A percentile compares a stretch with the other conserved stretches of the same genome.
Conservation (phyloP, 495 filamentous ascomycete genomes). For the Penicillium chermesinum region DNA sequence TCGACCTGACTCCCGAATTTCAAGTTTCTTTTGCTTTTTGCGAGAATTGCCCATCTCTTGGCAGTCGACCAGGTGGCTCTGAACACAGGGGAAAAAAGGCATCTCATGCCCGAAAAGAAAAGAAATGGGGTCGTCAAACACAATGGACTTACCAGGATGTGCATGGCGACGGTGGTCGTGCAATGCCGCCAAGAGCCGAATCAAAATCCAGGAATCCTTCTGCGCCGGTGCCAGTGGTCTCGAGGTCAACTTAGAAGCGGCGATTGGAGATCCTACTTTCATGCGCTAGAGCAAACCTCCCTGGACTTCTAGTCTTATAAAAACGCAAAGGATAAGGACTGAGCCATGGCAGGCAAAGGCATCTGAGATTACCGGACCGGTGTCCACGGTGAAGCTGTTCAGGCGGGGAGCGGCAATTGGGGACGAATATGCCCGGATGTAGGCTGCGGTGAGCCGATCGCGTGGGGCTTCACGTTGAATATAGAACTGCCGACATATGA, state of each 20-base stretch:
- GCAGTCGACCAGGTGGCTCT: too few relatives aligned
- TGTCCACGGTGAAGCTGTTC: constrained; percentile 2
- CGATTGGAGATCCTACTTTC: too few relatives aligned
- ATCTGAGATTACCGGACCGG: constrained; percentile 3
- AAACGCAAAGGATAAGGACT: constrained; percentile 15
- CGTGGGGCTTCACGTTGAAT: neutral
- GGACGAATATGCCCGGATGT: constrained; percentile 33
- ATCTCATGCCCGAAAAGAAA: constrained; percentile 9
- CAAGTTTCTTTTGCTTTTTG: constrained; percentile 7
- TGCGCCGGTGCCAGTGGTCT: too few relatives aligned
- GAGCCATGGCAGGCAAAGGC: constrained; percentile 19
- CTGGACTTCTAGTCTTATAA: too few relatives aligned
- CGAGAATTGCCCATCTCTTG: too few relatives aligned
- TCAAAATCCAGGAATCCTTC: neutral
- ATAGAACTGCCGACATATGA: too few relatives aligned
- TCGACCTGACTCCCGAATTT: neutral
- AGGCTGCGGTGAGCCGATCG: constrained; percentile 41
- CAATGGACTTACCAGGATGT: constrained; percentile 40
- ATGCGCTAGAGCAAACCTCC: too few relatives aligned
- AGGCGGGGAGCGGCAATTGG: constrained; percentile 11
- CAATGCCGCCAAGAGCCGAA: neutral
- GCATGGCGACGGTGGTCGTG: constrained; percentile 24
- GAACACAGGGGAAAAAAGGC: neutral
- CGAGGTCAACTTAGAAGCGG: too few relatives aligned
- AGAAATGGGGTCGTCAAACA: constrained; percentile 9